These are phyloP conservation scores for Eucalyptus melliodora DNA, from an alignment of 345 rosid species.

Conservation along the genomic window DNA sequence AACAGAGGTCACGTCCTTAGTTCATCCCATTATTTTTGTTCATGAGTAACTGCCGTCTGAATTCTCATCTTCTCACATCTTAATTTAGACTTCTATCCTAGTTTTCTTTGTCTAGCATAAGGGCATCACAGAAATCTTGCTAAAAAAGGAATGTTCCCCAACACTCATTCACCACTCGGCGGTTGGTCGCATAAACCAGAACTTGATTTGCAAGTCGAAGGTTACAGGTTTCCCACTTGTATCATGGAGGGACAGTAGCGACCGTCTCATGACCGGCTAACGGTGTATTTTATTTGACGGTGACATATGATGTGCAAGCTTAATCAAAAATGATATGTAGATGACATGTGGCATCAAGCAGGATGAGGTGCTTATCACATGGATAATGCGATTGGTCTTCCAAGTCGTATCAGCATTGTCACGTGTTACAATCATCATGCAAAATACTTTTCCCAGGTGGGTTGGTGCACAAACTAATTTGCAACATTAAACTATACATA, in stretches of 20 bases:
- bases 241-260: background rate
- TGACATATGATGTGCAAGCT: background rate
- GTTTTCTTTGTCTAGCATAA: background rate
- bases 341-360: background rate
- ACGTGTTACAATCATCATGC: background rate
- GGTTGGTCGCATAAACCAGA: background rate
- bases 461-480: background rate
- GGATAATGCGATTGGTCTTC: background rate
- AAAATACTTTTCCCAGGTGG: background rate
- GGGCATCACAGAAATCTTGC: background rate
- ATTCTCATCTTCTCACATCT: background rate
- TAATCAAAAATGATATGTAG: background rate
- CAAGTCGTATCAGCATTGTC: accelerated
- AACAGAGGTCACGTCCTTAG: background rate
- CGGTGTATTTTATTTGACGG: background rate
- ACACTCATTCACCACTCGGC: background rate
- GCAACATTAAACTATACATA: background rate
- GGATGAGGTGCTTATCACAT: background rate
- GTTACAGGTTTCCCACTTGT: background rate
- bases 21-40: background rate
- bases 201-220: background rate
- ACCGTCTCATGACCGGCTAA: background rate
- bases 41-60: background rate
- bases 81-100: background rate
- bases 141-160: background rate